Evolutionary conservation across 1,284 basidiomycete genomes (phyloP), one percentile per base, ranked within the genome.

Genomic region (Cutaneotrichosporon sp.): DNA sequence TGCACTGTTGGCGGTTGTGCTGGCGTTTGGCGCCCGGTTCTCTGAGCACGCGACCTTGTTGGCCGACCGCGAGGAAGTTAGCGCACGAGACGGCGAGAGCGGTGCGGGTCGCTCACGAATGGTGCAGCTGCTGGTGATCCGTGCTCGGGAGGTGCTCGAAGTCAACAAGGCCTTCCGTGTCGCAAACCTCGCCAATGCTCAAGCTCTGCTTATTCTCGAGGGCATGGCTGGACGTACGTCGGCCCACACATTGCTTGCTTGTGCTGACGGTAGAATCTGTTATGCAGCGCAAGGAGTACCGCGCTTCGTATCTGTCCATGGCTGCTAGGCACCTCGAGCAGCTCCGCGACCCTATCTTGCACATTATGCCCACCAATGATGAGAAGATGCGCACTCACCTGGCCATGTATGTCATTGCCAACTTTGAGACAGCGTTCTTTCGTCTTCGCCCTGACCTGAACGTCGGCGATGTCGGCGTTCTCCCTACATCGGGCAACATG

Each of bases 21-120:
- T 96, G 44, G 89, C 90, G 0, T 93, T 88, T 85, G 91, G 91
- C 18, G 85, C 88, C 39, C 90, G 91, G 64, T 94, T 94, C 70
- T 88, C 87, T 10, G 89, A 93, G 63, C 87, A 92, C 68, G 84
- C 85, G 0, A 75, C 90, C 56, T 81, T 94, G 43, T 78, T 84
- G 7, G 81, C 83, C 23, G 91, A 94, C 75, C 80, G 90, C 41
- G 78, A 80, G 46, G 83, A 84, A 59, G 61, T 65, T 22, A 62
- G 64, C 2, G 54, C 52, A 1, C 52, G 66, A 2, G 65, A 69
- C 42, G 45, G 42, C 2, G 56, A 56, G 15, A 35, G 41, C 14
- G 56, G 58, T 4, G 53, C 61, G 13, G 52, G 59, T 18, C 55
- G 89, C 63, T 89, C 88, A 67, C 73, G 84, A 22, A 77, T 96